Conservation (phyloP, 495 filamentous ascomycete genomes). For the Parathielavia hyrcaniae region DNA sequence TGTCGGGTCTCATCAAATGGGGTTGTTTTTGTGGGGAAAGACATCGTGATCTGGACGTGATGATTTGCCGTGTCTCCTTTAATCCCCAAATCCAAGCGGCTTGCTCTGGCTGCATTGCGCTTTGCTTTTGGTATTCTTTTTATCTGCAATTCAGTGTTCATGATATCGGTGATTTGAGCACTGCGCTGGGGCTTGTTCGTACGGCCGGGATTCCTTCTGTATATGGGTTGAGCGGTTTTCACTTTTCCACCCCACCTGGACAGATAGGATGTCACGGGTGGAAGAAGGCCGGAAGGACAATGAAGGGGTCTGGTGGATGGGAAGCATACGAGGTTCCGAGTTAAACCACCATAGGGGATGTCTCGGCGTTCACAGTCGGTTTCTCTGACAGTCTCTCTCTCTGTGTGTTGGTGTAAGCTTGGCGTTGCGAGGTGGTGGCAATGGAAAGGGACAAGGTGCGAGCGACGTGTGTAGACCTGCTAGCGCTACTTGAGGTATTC, state of each 20-base stretch:
- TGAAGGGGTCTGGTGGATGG: no score
- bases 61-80: background rate
- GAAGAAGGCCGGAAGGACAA: background rate
- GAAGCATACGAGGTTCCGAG: no score
- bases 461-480: no score
- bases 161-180: background rate
- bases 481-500: background rate
- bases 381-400: no score
- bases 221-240: background rate
- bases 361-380: no score
- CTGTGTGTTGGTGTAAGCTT: no score
- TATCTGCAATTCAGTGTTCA: background rate
- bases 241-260: background rate
- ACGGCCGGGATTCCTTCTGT: conserved; percentile 2
- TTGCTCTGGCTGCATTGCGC: background rate
- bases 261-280: background rate
- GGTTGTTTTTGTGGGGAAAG: background rate
- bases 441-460: no score
- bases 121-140: background rate
- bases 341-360: no score
- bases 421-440: no score
- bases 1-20: background rate
- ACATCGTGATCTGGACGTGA: background rate
- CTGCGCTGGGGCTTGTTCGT: background rate
- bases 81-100: background rate